Conservation (phyloP, 345 rosid genomes). For the Balakata baccata region DNA sequence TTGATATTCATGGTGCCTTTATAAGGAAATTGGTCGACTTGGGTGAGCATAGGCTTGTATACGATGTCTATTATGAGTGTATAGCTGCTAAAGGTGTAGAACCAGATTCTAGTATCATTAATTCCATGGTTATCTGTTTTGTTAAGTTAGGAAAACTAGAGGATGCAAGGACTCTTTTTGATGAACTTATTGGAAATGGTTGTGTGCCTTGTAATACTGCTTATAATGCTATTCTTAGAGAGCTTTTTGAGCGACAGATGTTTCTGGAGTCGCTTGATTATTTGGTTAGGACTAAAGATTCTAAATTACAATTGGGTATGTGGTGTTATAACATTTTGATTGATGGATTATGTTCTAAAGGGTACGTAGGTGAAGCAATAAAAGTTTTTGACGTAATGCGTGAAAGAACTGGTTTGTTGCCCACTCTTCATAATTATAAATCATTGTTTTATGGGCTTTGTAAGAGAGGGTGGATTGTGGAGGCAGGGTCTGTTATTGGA, state of each 20-base stretch:
- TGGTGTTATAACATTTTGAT: slow-evolving; percentile 46
- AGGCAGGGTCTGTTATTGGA: slow-evolving; percentile 50
- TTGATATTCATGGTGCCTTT: slow-evolving; percentile 30
- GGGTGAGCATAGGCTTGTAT: slow-evolving; percentile 44
- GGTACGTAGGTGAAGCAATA: slow-evolving; percentile 49
- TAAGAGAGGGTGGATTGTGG: slow-evolving; percentile 39
- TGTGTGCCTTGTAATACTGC: slow-evolving; percentile 33
- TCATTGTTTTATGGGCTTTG: slow-evolving; percentile 65
- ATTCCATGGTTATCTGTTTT: slow-evolving; percentile 49
- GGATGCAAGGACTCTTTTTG: slow-evolving; percentile 48
- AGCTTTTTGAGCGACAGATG: slow-evolving; percentile 35
- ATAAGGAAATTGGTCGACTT: slow-evolving; percentile 41
- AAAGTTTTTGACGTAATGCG: slow-evolving; percentile 44
- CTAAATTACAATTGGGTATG: slow-evolving; percentile 36
- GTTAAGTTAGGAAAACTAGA: slow-evolving; percentile 50
- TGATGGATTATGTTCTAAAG: slow-evolving; percentile 46
- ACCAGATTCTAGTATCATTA: slow-evolving; percentile 39
- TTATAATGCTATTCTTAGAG: slow-evolving; percentile 40
- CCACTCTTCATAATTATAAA: slow-evolving; percentile 43
- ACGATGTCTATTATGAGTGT: slow-evolving; percentile 33
- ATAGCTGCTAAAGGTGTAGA: slow-evolving; percentile 41
- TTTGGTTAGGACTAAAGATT: slow-evolving; percentile 29
- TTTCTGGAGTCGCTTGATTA: slow-evolving; percentile 50
- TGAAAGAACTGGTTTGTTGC: slow-evolving; percentile 36
- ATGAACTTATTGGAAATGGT: slow-evolving; percentile 37